Conservation (phyloP, 2,329 filamentous ascomycete genomes). For the Aureobasidium namibiae region DNA sequence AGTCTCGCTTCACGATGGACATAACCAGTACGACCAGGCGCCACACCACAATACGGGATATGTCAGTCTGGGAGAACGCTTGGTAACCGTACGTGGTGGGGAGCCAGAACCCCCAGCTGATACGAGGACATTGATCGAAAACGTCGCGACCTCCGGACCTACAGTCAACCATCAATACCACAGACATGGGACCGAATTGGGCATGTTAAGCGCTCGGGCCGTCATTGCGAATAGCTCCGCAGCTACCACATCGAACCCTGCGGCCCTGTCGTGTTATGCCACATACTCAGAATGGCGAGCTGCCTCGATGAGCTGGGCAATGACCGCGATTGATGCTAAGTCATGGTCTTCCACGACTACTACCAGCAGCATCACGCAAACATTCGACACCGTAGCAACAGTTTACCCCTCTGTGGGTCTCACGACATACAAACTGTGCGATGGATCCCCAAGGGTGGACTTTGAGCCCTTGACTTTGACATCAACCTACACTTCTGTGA, state of each 20-base stretch:
- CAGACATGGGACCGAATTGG: neutral
- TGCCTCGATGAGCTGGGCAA: neutral
- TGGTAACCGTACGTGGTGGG: neutral
- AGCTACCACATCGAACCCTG: neutral
- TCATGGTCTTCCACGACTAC: neutral
- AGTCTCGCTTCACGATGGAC: neutral
- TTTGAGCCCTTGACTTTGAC: conserved; percentile 14
- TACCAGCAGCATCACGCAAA: neutral
- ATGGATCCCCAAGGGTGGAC: conserved; percentile 19
- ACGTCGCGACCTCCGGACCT: neutral
- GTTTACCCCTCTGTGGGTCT: conserved; percentile 1
- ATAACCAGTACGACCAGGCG: neutral
- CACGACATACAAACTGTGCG: conserved; percentile 19
- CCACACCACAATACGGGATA: neutral
- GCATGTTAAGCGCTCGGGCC: neutral
- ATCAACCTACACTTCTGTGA: conserved; percentile 4
- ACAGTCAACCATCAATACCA: neutral
- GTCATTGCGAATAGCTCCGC: neutral
- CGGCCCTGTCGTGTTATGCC: conserved; percentile 1
- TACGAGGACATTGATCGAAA: neutral
- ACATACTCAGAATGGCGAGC: neutral
- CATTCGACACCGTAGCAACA: neutral
- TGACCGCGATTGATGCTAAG: neutral
- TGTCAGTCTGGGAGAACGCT: too few relatives aligned
- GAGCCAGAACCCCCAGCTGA: neutral